These are phyloP conservation scores for Lipomyces orientalis DNA, from an alignment of 805 yeast genomes.

Conservation along the genomic window DNA sequence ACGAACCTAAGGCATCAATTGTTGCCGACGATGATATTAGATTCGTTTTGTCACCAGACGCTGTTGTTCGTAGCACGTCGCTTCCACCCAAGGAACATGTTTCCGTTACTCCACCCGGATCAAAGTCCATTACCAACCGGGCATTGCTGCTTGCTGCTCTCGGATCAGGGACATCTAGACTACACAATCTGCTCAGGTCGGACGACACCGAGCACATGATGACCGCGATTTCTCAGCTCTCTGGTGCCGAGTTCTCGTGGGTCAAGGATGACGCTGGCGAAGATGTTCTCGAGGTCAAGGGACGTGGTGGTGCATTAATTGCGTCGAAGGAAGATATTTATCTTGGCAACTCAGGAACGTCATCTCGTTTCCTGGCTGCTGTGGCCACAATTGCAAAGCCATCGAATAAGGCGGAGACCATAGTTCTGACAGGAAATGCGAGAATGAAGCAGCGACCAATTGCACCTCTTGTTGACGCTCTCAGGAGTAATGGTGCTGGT, in stretches of 20 bases:
- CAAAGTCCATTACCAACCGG: conserved; percentile 95
- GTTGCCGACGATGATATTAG: conserved; percentile 82
- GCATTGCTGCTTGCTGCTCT: conserved; percentile 92
- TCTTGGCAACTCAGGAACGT: conserved; percentile 98
- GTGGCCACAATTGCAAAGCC: conserved; percentile 78
- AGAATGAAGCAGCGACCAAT: conserved; percentile 98
- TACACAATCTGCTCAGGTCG: conserved; percentile 87
- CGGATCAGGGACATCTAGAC: conserved; percentile 81
- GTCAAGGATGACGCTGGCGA: conserved; percentile 79
- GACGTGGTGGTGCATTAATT: conserved; percentile 73
- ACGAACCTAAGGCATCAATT: conserved; percentile 83
- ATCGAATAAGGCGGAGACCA: conserved; percentile 49
- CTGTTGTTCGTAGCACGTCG: conserved; percentile 54
- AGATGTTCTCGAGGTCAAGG: conserved; percentile 81
- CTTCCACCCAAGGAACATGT: conserved; percentile 47
- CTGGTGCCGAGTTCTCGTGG: conserved; percentile 81
- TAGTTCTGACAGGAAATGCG: conserved; percentile 87
- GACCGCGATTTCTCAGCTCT: conserved; percentile 75
- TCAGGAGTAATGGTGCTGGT: conserved; percentile 76
- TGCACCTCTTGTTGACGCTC: conserved; percentile 93
- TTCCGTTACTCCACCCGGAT: conserved; percentile 87
- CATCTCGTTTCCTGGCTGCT: conserved; percentile 90
- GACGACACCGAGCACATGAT: conserved; percentile 97
- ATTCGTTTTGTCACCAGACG: conserved; percentile 82
- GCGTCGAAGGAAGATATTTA: conserved; percentile 74